Base-by-base conservation (phyloP, 352 stramenopile species). In the Thraustotheca clavata region DNA sequence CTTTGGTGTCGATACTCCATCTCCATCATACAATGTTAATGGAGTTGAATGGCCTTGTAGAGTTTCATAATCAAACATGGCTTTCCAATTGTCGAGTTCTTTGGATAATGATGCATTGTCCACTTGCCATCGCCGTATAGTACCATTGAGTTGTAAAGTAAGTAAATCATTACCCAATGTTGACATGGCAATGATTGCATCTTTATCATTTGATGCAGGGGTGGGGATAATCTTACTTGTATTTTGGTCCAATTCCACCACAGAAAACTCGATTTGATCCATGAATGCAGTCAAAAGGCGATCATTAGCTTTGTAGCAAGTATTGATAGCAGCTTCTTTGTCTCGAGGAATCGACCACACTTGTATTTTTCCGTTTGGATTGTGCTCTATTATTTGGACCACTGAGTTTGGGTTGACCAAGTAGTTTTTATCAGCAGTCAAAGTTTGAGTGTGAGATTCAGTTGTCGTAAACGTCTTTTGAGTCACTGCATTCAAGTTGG, bases 121-220 rank as follows among this genome's bases (percentile, higher is more conserved):
- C 3, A 91, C 62, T 67, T 89, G 79, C 82, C 80, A 89, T 9
- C 85, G 52, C 4, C 79, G 70, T 7, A 87, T 34, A 16, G 71
- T 39, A n/a, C 82, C 82, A 49, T 82, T 70, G 50, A 80, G 71
- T 59, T 89, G 75, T 8, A 88, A 67, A 4, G 77, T 89, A 4
- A 79, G 47, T 14, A 81, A 67, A 47, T 87, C 71, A 7, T 69
- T 74, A 35, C 34, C n/a, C 11, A n/a, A n/a, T n/a, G 2, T 1
- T 11, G 34, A 24, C 11, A 31, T 11, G 43, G 11, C 43, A 7
- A 52, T 9, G 43, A 31, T 31, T 31, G 34, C 43, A 24, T n/a
- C n/a, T n/a, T n/a, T n/a, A n/a, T n/a, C n/a, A n/a, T n/a, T n/a
- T n/a, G n/a, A n/a, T n/a, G n/a, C n/a, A n/a, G n/a, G n/a, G n/a